Evolutionary conservation across 331 rosid genomes (phyloP).

Genomic region (Rhamnella rubrinervis): DNA sequence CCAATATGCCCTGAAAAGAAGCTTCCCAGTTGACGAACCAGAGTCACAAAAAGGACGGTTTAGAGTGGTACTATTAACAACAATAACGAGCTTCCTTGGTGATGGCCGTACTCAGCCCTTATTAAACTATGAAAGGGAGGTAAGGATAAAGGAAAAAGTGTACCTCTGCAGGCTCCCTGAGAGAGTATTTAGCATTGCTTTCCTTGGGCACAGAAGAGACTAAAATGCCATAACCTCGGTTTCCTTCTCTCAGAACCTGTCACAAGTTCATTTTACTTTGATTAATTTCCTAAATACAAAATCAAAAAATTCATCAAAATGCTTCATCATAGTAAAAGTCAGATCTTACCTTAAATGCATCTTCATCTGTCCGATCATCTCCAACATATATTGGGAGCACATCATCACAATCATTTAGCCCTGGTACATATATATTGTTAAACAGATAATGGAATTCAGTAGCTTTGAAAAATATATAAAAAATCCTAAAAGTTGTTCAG

Average conservation of each 20-base stretch:
- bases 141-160: background rate
- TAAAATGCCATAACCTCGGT: constrained; percentile 75
- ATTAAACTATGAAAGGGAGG: background rate
- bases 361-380: constrained; percentile 94
- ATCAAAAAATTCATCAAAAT: background rate
- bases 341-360: constrained; percentile 75
- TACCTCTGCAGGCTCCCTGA: constrained; percentile 91
- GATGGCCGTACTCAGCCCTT: background rate
- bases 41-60: too few relatives aligned
- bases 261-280: constrained; percentile 4
- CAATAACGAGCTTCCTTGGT: too few relatives aligned
- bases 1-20: background rate
- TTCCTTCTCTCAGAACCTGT: constrained; percentile 80
- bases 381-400: constrained; percentile 94
- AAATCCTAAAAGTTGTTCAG: background rate
- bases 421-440: constrained; percentile 23
- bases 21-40: background rate
- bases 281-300: background rate
- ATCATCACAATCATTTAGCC: constrained; percentile 65
- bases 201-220: constrained; percentile 81
- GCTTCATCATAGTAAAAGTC: background rate
- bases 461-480: background rate
- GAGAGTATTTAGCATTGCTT: constrained; percentile 80
- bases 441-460: background rate
- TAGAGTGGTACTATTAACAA: too few relatives aligned